A percentile compares a stretch with the other conserved stretches of the same genome.
Conservation (phyloP, 768 basidiomycete genomes). For the Macrolepiota fuliginosa region DNA sequence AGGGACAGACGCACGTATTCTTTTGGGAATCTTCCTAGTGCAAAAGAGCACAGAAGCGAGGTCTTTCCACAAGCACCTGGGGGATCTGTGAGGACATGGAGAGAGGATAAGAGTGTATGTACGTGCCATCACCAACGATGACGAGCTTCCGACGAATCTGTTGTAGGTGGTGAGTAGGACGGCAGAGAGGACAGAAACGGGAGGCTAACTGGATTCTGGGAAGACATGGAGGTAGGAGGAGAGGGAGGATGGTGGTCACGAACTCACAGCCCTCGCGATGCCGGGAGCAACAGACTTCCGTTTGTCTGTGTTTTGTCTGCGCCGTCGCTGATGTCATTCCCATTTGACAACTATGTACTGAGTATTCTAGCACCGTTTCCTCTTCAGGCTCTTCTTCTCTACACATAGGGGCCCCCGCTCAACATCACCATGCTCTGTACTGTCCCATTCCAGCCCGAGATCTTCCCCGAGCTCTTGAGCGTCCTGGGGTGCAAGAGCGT, state of each 20-base stretch:
- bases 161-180: slow-evolving; percentile 15
- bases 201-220: slow-evolving; percentile 58
- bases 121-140: slow-evolving; percentile 93
- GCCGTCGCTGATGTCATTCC: slow-evolving; percentile 18
- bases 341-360: not conserved
- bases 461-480: slow-evolving; percentile 66
- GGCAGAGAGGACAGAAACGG: slow-evolving; percentile 7
- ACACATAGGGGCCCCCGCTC: slow-evolving; percentile 64
- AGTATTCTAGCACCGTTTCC: slow-evolving; percentile 38
- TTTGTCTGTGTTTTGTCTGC: slow-evolving; percentile 21
- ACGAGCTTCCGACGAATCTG: slow-evolving; percentile 94
- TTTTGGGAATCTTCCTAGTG: slow-evolving; percentile 91
- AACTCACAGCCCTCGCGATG: slow-evolving; percentile 12
- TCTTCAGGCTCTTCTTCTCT: slow-evolving; percentile 41
- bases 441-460: slow-evolving; percentile 79
- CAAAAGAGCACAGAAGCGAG: slow-evolving; percentile 86
- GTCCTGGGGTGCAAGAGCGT: slow-evolving; percentile 65
- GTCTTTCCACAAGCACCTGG: slow-evolving; percentile 96
- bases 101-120: slow-evolving; percentile 15
- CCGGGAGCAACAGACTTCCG: slow-evolving; percentile 27
- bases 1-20: slow-evolving; percentile 73
- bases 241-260: slow-evolving; percentile 11
- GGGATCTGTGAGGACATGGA: slow-evolving; percentile 18
- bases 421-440: slow-evolving; percentile 62
- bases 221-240: slow-evolving; percentile 30